Evolutionary conservation across 306 rosid species (phyloP).

Genomic region (Castanea mollissima): DNA sequence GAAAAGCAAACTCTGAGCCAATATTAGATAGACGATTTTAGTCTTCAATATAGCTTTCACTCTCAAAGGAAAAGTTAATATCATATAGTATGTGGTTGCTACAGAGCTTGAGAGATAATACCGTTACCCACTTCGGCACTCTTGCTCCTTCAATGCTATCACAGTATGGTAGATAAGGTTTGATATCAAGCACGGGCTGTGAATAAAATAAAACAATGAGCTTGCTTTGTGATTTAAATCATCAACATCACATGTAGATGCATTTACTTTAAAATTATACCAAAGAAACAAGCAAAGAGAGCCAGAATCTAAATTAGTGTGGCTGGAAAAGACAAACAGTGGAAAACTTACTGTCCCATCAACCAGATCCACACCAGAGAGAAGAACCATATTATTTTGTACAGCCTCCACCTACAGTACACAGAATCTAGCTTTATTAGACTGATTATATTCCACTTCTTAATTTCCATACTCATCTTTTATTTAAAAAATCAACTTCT

Average conservation of each 20-base stretch:
- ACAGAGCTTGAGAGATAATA: conserved; percentile 30
- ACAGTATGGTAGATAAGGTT: conserved; percentile 86
- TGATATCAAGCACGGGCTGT: conserved; percentile 94
- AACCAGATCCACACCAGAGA: conserved; percentile 93
- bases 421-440: not conserved
- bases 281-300: conserved; percentile 1
- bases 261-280: not conserved
- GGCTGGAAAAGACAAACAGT: conserved; percentile 26
- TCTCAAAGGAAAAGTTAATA: not conserved
- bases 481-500: not conserved
- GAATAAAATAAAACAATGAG: conserved; percentile 29
- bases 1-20: not conserved
- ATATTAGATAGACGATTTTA: not conserved
- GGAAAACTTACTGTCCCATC: conserved; percentile 84
- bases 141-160: conserved; percentile 71
- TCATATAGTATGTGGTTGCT: not conserved
- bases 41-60: not conserved
- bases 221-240: conserved; percentile 1
- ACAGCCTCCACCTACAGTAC: conserved; percentile 74
- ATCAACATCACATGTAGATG: conserved; percentile 11
- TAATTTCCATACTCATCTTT: not conserved
- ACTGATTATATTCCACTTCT: not conserved
- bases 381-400: conserved; percentile 66
- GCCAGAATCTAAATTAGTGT: not conserved
- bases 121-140: conserved; percentile 82